Evolutionary conservation across 2,329 filamentous ascomycete species (phyloP).

Genomic region (Gnomoniopsis sp.): DNA sequence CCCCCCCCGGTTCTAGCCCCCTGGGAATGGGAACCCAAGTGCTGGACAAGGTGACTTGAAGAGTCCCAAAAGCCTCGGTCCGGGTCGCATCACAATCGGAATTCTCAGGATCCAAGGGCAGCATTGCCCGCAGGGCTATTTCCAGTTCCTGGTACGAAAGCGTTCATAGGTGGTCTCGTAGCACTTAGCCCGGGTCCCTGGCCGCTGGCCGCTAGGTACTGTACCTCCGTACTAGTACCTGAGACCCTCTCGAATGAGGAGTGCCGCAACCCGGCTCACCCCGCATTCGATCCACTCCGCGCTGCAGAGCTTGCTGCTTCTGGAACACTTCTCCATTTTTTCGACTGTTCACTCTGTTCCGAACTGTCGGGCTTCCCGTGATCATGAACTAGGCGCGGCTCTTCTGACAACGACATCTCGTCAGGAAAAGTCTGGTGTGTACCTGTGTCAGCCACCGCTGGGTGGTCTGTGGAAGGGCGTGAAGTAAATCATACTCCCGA

Average conservation of each 20-base stretch:
- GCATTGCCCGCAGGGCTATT: background rate
- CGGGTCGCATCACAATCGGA: slow-evolving; percentile 9
- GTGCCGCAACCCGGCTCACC: slow-evolving; percentile 13
- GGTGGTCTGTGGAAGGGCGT: background rate
- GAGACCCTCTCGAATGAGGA: background rate
- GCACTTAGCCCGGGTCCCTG: too few relatives aligned
- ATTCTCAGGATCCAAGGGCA: slow-evolving; percentile 17
- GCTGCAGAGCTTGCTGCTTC: slow-evolving; percentile 4
- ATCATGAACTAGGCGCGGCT: background rate
- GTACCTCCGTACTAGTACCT: background rate
- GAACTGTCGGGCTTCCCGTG: slow-evolving; percentile 2
- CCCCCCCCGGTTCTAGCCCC: too few relatives aligned
- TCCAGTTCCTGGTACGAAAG: too few relatives aligned
- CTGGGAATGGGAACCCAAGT: too few relatives aligned
- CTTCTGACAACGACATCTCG: background rate
- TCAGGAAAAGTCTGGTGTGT: background rate
- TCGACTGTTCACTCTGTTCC: slow-evolving; percentile 4
- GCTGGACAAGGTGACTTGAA: too few relatives aligned
- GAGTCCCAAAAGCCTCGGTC: too few relatives aligned
- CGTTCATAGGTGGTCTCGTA: too few relatives aligned
- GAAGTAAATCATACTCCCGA: background rate
- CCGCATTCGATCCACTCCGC: slow-evolving; percentile 3
- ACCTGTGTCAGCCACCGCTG: background rate
- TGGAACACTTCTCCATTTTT: slow-evolving; percentile 10
- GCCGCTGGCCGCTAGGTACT: background rate